Evolutionary conservation across 192 early-diverging fungal genomes (phyloP).

Genomic region (Coemansia sp.): DNA sequence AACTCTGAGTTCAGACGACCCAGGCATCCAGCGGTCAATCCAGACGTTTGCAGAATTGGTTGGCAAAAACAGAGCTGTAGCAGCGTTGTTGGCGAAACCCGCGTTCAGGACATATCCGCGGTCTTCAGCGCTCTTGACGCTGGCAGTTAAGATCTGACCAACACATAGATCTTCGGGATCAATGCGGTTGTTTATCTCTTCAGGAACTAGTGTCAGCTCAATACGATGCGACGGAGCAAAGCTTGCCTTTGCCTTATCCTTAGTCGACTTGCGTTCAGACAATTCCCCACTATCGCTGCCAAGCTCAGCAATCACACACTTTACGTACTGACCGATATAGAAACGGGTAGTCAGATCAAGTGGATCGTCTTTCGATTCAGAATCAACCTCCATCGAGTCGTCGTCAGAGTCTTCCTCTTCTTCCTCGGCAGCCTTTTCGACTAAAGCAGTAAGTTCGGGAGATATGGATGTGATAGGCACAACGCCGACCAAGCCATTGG

Average conservation of each 20-base stretch:
- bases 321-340: constrained; percentile 80
- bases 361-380: constrained; percentile 52
- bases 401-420: constrained; percentile 58
- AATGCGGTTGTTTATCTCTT: constrained; percentile 72
- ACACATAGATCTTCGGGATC: constrained; percentile 61
- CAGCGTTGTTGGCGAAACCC: constrained; percentile 57
- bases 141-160: constrained; percentile 68
- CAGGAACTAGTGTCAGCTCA: constrained; percentile 74
- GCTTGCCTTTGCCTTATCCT: constrained; percentile 34
- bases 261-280: constrained; percentile 19
- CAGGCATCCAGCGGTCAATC: constrained; percentile 59
- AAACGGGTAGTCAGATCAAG: constrained; percentile 71
- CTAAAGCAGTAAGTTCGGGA: constrained; percentile 61
- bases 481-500: constrained; percentile 77
- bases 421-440: constrained; percentile 64
- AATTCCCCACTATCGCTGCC: constrained; percentile 24
- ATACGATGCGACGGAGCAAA: constrained; percentile 40
- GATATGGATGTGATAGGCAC: constrained; percentile 90
- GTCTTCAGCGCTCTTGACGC: constrained; percentile 84
- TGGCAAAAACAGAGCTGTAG: constrained; percentile 71
- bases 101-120: constrained; percentile 84
- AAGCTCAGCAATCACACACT: constrained; percentile 65
- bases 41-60: constrained; percentile 65
- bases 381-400: constrained; percentile 35
- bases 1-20: constrained; percentile 56